Base-by-base conservation (phyloP, 1,139 yeast genomes). In the Arxiozyma bovina region DNA sequence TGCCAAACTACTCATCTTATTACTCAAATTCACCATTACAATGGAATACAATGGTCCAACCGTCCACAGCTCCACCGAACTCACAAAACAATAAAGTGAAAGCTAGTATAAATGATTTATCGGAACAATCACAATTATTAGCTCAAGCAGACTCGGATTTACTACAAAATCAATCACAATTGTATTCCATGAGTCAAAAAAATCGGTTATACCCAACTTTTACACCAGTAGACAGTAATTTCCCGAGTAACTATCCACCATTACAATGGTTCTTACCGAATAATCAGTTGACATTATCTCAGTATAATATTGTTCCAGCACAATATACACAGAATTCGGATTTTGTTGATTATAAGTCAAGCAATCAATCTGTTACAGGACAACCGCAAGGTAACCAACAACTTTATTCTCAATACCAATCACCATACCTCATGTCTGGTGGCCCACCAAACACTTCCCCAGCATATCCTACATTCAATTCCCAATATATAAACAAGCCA, bases 351-450 rank as follows among this genome's bases (percentile, higher is more conserved):
- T 21, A 30, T 18, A n/a, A 20, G 11, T 20, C 23, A 18, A 18
- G 12, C 17, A 45, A 42, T 34, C 49, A 25, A 38, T n/a, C 20
- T 15, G 17, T 12, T 15, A 34, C n/a, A n/a, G n/a, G 25, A 15
- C 44, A 23, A 41, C 45, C 18, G n/a, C 43, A 11, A 20, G 15
- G n/a, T 21, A 42, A 20, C n/a, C 51, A 42, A 18, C 42, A 25
- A 22, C 25, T 21, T 18, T 43, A 34, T 25, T 42, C 30, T 17
- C 47, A 25, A 42, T 49, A 54, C 30, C 54, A 34, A 40, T 42
- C 49, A 20, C 53, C 50, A 34, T 20, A 34, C 11, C 50, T 50
- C 40, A 44, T 42, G 38, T 51, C 52, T 11, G 20, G 43, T 38
- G 30, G 20, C 5, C 20, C 42, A 27, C 6, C 42, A 38, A 45